Base-by-base conservation (phyloP, 495 filamentous ascomycete genomes). In the Tuber calosporum region DNA sequence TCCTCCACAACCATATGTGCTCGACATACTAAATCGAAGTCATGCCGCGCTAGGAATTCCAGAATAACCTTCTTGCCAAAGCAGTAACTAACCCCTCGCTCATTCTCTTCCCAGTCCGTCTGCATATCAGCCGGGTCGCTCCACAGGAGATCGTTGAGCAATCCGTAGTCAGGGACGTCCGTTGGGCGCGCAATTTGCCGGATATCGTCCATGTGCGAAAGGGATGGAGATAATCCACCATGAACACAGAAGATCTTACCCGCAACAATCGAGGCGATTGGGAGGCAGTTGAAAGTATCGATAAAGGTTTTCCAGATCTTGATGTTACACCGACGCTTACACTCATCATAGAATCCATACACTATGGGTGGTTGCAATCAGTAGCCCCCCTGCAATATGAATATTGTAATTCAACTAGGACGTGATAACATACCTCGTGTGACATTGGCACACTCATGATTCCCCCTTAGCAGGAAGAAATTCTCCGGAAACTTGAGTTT, bases 1-100 rank as follows among this genome's bases (percentile, higher is more conserved):
- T 99, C 95, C 82, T 99, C 95, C 26, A 99, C 95, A 69, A 99
- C 95, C 95, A 99, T 99, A 85, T 99, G 95, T 69, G 95, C 95
- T 69, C 95, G 88, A 82, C 96, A 98, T 42, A 99, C 94, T 45
- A 99, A 84, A 83, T 99, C 95, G 82, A 99, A 99, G 80, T 99
- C 95, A 82, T 98, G 94, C 45, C 90, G 88, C 70, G 93, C 91
- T 77, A 99, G 85, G 83, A 99, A 99, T 77, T 97, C 92, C 84
- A 94, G 93, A 73, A 99, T 99, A 69, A 99, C 94, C 80, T 96
- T 96, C 85, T 97, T 98, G 9, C 94, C 94, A 80, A 99, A 99
- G 80, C 94, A 98, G 82, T 97, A 99, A 82, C 96, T 98, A 40
- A 99, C 95, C 70, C 95, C 95, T 73, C 95, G 86, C 82, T 99